Evolutionary conservation across 169 alveolate genomes (phyloP).

Genomic region (Ichthyophthirius multifiliis): DNA sequence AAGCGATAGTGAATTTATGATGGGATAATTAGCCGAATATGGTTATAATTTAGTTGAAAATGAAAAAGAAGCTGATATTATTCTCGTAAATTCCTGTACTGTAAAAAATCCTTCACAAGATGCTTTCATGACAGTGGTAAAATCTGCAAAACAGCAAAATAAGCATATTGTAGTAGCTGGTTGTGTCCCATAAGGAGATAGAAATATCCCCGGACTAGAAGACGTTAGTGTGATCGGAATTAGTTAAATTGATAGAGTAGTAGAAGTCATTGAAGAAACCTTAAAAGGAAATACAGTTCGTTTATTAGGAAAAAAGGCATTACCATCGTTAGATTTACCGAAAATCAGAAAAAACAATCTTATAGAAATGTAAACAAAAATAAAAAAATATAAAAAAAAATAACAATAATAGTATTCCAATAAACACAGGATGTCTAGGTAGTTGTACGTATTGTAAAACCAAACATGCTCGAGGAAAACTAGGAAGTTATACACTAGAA

Average conservation of each 20-base stretch:
- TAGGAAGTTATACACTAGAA: conserved; percentile 91
- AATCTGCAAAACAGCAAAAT: conserved; percentile 64
- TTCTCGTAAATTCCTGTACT: conserved; percentile 96
- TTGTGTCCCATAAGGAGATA: conserved; percentile 97
- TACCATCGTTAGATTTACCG: conserved; percentile 95
- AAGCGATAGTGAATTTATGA: conserved; percentile 97
- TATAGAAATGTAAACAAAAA: conserved; percentile 83
- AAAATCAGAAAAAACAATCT: conserved; percentile 95
- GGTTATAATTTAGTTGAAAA: conserved; percentile 92
- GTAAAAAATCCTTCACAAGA: conserved; percentile 99
- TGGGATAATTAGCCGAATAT: conserved; percentile 87
- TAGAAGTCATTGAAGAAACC: conserved; percentile 96
- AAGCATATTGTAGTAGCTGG: conserved; percentile 93
- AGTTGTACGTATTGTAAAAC: conserved; percentile 99
- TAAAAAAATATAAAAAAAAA: neutral
- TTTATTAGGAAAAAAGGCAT: conserved; percentile 82
- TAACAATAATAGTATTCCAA: conserved; percentile 69
- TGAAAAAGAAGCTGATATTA: conserved; percentile 90
- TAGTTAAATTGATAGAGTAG: conserved; percentile 70
- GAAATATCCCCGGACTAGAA: conserved; percentile 70
- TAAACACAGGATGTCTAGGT: conserved; percentile 98
- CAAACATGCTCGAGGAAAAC: conserved; percentile 97
- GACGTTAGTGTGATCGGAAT: conserved; percentile 73
- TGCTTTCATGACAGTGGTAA: conserved; percentile 61
- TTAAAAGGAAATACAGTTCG: conserved; percentile 91